Percentiles rank a stretch among this genome's conserved stretches.
phyloP scores from a whole-genome alignment of 495 filamentous ascomycete species.

The Aspergillus baeticus region DNA sequence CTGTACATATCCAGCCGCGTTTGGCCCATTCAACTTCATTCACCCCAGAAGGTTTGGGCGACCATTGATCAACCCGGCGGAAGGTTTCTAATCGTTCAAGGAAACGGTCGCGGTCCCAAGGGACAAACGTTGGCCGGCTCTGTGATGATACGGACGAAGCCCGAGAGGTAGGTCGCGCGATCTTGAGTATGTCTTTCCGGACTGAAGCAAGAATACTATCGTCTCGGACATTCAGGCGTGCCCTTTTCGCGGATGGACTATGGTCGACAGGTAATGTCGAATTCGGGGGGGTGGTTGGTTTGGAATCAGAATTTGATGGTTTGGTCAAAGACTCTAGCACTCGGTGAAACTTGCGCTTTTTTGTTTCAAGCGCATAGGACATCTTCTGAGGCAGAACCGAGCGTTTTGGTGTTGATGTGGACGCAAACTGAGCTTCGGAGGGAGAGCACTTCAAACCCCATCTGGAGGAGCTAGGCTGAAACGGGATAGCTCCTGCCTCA shows the following conservation, averaged over 20 bases:
- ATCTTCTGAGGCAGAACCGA: constrained; percentile 27
- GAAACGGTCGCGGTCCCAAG: constrained; percentile 81
- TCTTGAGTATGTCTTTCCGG: constrained; percentile 28
- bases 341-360: constrained; percentile 56
- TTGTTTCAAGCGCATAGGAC: constrained; percentile 53
- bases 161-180: constrained; percentile 23
- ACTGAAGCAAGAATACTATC: constrained; percentile 23
- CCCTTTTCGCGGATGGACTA: constrained; percentile 39
- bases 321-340: constrained; percentile 55
- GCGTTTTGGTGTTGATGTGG: not conserved
- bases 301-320: constrained; percentile 15
- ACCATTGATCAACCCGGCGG: constrained; percentile 84
- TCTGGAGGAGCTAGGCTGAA: constrained; percentile 4
- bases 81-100: constrained; percentile 82
- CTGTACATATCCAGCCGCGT: constrained; percentile 84
- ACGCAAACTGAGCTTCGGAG: too few relatives aligned
- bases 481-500: constrained; percentile 16
- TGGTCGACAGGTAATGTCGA: constrained; percentile 26
- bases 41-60: constrained; percentile 69
- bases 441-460: too few relatives aligned
- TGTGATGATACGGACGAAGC: constrained; percentile 24
- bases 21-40: constrained; percentile 96
- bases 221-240: constrained; percentile 31
- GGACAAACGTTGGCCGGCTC: constrained; percentile 64
- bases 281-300: constrained; percentile 31